A percentile compares a stretch with the other conserved stretches of the same genome.
phyloP scores from a whole-genome alignment of 2,329 filamentous ascomycete species.

The Fusarium newnesense region DNA sequence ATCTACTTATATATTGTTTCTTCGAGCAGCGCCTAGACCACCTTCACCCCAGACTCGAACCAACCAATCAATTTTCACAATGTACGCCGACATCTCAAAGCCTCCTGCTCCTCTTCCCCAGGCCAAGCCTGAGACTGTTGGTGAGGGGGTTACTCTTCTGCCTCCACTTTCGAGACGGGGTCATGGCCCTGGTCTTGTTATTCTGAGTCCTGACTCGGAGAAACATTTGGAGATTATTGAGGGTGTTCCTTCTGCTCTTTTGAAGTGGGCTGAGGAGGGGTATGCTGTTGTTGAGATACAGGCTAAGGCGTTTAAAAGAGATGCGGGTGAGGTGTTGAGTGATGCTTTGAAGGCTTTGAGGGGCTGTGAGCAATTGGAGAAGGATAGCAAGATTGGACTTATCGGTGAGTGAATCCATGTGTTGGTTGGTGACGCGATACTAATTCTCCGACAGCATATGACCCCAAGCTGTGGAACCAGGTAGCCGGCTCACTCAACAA shows the following conservation, averaged over 20 bases:
- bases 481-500: not conserved
- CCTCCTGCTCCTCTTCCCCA: conserved; percentile 42
- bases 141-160: conserved; percentile 40
- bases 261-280: conserved; percentile 79
- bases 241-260: conserved; percentile 62
- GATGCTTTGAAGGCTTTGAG: conserved; percentile 36
- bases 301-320: conserved; percentile 26
- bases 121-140: conserved; percentile 23
- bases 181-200: conserved; percentile 51
- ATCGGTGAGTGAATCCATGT: conserved; percentile 43
- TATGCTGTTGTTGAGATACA: conserved; percentile 68
- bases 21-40: not conserved
- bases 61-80: conserved; percentile 2
- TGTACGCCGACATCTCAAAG: conserved; percentile 44
- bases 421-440: not conserved
- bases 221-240: conserved; percentile 28
- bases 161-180: conserved; percentile 51
- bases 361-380: conserved; percentile 45
- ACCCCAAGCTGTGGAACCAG: conserved; percentile 38
- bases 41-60: not conserved
- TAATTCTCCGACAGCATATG: conserved; percentile 16
- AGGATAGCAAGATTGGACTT: conserved; percentile 52
- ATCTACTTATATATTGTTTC: conserved; percentile 4
- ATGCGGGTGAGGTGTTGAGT: conserved; percentile 11
- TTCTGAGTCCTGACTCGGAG: conserved; percentile 36